Base-by-base conservation (phyloP, 2,329 filamentous ascomycete genomes). In the Passalora sequoiae region DNA sequence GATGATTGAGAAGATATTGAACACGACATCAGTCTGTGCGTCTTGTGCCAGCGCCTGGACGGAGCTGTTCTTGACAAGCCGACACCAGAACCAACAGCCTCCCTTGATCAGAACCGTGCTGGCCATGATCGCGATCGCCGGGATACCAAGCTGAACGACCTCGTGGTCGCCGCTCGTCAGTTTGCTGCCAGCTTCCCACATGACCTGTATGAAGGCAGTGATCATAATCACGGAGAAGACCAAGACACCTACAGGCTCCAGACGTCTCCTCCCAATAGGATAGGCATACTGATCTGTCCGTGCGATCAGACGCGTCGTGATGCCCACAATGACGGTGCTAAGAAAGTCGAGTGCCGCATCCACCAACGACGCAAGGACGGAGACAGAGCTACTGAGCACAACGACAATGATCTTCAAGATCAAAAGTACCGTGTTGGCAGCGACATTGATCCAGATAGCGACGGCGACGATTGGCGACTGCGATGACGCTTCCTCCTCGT, bases 211-310 rank as follows among this genome's bases (percentile, higher is more conserved):
- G 66, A 92, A 91, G 0, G 83, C 86, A 0, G 84, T 89, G 50
- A 91, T 84, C 85, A 92, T 92, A 60, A 91, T 86, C 47, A 89
- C 77, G 12, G 83, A 85, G 67, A 91, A 92, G 43, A 91, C 81
- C 4, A 92, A 71, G 2, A 92, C 83, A 20, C 86, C 86, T 4
- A 92, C 75, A 1, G 86, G 86, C 59, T 91, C 86, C 33, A 92
- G 72, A 36, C 83, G 77, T 27, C 84, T 78, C 13, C 86, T 76
- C 6, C 86, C 86, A n/a, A 89, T 80, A 0, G 86, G 86, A 56
- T 89, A 89, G 16, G 76, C 75, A 61, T 89, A 83, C 54, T 82
- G 79, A 58, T 91, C 84, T 48, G 81, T 79, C 44, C 80, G 77
- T 36, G 81, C 78, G 56, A 89, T 88, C 49, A 89, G 73, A 58